Evolutionary conservation across 495 filamentous ascomycete species (phyloP).

Genomic region (Rostrohypoxylon terebratum): DNA sequence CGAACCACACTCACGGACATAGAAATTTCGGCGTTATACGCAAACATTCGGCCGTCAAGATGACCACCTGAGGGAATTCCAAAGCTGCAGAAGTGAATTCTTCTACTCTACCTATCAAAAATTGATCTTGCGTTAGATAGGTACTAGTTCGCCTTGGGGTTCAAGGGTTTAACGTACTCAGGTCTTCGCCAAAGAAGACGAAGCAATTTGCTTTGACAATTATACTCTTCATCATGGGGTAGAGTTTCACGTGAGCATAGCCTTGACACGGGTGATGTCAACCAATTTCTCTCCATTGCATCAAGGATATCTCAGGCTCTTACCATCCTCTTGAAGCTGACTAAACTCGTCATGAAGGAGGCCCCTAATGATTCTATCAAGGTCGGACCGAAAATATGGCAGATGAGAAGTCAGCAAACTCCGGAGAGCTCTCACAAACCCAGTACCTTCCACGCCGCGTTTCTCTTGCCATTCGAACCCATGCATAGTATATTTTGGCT

Average conservation of each 20-base stretch:
- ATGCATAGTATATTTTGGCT: not conserved
- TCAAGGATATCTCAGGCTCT: not conserved
- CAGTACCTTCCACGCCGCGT: not conserved
- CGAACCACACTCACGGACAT: not conserved
- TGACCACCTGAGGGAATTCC: not conserved
- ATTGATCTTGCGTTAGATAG: not conserved
- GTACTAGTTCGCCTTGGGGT: not conserved
- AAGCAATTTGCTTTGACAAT: not conserved
- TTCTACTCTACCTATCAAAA: not conserved
- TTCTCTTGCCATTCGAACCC: not conserved
- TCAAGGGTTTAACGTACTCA: not conserved
- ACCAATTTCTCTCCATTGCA: not conserved
- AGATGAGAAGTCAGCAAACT: not conserved
- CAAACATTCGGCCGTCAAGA: not conserved
- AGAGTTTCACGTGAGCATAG: not conserved
- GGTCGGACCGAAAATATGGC: not conserved
- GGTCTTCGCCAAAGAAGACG: not conserved
- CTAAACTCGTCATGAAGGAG: not conserved
- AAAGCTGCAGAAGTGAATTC: not conserved
- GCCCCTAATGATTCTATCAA: not conserved
- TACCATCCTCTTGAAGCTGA: not conserved
- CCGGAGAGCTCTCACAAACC: not conserved
- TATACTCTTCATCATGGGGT: not conserved
- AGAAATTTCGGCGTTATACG: not conserved
- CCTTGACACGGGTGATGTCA: not conserved